phyloP scores from a whole-genome alignment of 768 basidiomycete species.

The Leucocoprinus sp. region DNA sequence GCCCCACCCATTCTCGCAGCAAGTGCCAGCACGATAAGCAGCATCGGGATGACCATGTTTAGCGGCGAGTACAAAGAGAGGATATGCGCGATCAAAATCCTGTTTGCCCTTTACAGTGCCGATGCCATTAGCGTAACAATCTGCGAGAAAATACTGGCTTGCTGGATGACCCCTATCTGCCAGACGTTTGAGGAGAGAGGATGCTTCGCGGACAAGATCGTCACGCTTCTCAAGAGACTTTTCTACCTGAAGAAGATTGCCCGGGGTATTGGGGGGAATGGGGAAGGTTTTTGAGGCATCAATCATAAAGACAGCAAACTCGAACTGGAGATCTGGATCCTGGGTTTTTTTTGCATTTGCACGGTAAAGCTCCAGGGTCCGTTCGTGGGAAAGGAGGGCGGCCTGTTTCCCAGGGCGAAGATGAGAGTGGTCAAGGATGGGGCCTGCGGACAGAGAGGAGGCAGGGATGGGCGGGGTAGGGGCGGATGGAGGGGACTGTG shows the following conservation, averaged over 20 bases:
- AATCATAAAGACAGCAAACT: slow-evolving; percentile 98
- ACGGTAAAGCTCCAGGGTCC: slow-evolving; percentile 94
- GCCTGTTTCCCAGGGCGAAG: slow-evolving; percentile 90
- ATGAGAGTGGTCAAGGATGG: slow-evolving; percentile 86
- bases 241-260: slow-evolving; percentile 75
- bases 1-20: slow-evolving; percentile 99
- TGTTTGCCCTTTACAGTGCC: slow-evolving; percentile 85
- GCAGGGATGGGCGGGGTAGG: slow-evolving; percentile 52
- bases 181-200: slow-evolving; percentile 75
- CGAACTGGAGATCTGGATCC: slow-evolving; percentile 95
- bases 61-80: slow-evolving; percentile 89
- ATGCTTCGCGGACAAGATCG: slow-evolving; percentile 85
- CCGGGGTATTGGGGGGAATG: slow-evolving; percentile 59
- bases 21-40: slow-evolving; percentile 91
- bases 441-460: slow-evolving; percentile 57
- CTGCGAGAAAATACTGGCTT: slow-evolving; percentile 95
- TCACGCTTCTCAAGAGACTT: slow-evolving; percentile 77
- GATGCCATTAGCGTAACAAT: slow-evolving; percentile 98
- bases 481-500: slow-evolving; percentile 23
- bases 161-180: slow-evolving; percentile 92
- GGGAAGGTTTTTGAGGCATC: slow-evolving; percentile 90
- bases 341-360: slow-evolving; percentile 98
- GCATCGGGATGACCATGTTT: slow-evolving; percentile 97
- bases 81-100: slow-evolving; percentile 96
- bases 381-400: slow-evolving; percentile 88